These are phyloP conservation scores for Lachancea dasiensis DNA, from an alignment of 805 yeast species.

Conservation along the genomic window DNA sequence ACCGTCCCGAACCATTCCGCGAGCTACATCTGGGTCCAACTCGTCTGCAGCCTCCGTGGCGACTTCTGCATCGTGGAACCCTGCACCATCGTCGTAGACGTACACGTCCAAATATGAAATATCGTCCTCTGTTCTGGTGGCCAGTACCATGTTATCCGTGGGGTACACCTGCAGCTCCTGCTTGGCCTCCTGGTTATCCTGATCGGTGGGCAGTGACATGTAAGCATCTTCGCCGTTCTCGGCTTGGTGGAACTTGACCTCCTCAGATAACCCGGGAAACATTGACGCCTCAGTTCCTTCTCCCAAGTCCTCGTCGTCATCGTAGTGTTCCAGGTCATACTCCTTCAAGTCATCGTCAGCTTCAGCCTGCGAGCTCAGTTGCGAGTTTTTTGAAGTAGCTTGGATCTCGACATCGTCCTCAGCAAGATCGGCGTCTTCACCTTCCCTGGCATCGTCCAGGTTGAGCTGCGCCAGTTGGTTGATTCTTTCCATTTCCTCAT, in stretches of 20 bases:
- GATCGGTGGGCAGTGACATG: constrained; percentile 41
- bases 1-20: constrained; percentile 65
- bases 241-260: constrained; percentile 52
- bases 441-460: constrained; percentile 68
- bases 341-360: constrained; percentile 83
- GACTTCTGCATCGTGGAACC: constrained; percentile 61
- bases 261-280: constrained; percentile 67
- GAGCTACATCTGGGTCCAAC: constrained; percentile 65
- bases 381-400: constrained; percentile 29
- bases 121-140: constrained; percentile 95
- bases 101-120: constrained; percentile 88
- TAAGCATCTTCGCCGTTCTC: constrained; percentile 39
- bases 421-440: constrained; percentile 33
- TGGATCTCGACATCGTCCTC: constrained; percentile 19
- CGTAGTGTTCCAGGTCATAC: constrained; percentile 80
- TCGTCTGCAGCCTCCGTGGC: constrained; percentile 63
- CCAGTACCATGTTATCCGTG: constrained; percentile 81
- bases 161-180: constrained; percentile 82
- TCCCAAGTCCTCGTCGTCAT: constrained; percentile 49
- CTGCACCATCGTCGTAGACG: constrained; percentile 90
- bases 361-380: constrained; percentile 53
- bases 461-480: constrained; percentile 78
- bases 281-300: constrained; percentile 58
- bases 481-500: constrained; percentile 89
- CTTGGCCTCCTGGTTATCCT: constrained; percentile 68